phyloP scores from a whole-genome alignment of 1,284 basidiomycete species.

The Ganoderma boninense region DNA sequence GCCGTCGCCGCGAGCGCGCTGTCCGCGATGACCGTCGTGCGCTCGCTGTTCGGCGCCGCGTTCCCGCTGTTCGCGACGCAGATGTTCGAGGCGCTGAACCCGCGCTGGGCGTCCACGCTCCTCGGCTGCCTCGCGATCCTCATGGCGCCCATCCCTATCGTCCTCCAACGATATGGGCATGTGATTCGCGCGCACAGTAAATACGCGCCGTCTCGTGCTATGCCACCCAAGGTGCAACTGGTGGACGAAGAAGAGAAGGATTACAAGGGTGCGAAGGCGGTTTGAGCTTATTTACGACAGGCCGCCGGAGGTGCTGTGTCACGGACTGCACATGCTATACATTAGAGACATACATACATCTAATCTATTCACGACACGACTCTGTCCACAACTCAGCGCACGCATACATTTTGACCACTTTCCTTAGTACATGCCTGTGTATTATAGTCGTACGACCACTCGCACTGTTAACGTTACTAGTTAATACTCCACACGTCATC shows the following conservation, averaged over 20 bases:
- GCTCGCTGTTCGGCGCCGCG: constrained; percentile 46
- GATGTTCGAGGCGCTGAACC: constrained; percentile 46
- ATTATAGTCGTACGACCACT: background rate
- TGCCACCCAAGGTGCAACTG: background rate
- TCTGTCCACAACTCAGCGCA: background rate
- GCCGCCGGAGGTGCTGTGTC: background rate
- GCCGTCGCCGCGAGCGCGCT: constrained; percentile 49
- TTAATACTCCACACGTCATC: background rate
- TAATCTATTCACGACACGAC: too few relatives aligned
- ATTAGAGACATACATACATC: background rate
- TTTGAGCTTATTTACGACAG: background rate
- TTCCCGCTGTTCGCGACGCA: constrained; percentile 49
- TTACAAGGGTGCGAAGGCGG: background rate
- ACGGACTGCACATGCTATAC: background rate
- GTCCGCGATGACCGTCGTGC: constrained; percentile 46
- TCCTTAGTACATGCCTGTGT: background rate
- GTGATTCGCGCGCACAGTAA: background rate
- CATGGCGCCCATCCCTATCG: constrained; percentile 44
- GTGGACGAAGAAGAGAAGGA: background rate
- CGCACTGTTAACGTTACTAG: background rate
- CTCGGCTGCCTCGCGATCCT: constrained; percentile 42
- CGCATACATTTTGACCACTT: background rate
- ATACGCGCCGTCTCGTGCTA: background rate
- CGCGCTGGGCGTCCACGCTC: constrained; percentile 46
- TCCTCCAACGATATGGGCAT: background rate